Base-by-base conservation (phyloP, 169 alveolate species). In the Perkinsus marinus region DNA sequence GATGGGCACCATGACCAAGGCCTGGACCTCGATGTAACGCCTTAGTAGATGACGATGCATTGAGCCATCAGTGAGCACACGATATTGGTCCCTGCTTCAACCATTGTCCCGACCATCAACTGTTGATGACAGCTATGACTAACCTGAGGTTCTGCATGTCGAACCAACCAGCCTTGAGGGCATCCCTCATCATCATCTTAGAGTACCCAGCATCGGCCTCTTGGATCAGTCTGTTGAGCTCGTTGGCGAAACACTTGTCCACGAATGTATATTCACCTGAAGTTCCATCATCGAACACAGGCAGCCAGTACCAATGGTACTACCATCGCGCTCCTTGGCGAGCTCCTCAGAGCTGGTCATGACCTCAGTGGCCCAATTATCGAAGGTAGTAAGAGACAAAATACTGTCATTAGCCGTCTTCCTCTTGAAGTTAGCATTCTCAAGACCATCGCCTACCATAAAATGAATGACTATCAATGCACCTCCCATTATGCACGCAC, bases 381-480 rank as follows among this genome's bases (percentile, higher is more conserved):
- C 98, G 91, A 97, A 94, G 22, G 95, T 94, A 90, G 93, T 96
- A 22, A 97, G 95, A 47, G 96, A 95, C 92, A 97, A 92, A 90
- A 97, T 94, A 90, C 97, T 94, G 43, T 94, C 93, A 93, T 97
- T 96, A 38, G 99, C 97, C 46, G 96, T 95, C 93, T 93, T 92
- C 30, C 95, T 93, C 92, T 92, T 95, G 95, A 93, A 93, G 90
- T 92, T 93, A 26, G 93, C 93, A 47, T 92, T 93, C 46, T 93
- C 95, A 13, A 90, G 36, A 37, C 91, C 68, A 43, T 93, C 94
- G 2, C 94, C 94, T 92, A 26, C n/a, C 17, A 19, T 17, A n/a
- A n/a, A n/a, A n/a, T n/a, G n/a, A n/a, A n/a, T n/a, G n/a, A n/a
- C n/a, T n/a, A n/a, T n/a, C n/a, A n/a, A n/a, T n/a, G n/a, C n/a